Conservation (phyloP, 176 grass and related monocot genomes). For the Triticum dicoccoides region DNA sequence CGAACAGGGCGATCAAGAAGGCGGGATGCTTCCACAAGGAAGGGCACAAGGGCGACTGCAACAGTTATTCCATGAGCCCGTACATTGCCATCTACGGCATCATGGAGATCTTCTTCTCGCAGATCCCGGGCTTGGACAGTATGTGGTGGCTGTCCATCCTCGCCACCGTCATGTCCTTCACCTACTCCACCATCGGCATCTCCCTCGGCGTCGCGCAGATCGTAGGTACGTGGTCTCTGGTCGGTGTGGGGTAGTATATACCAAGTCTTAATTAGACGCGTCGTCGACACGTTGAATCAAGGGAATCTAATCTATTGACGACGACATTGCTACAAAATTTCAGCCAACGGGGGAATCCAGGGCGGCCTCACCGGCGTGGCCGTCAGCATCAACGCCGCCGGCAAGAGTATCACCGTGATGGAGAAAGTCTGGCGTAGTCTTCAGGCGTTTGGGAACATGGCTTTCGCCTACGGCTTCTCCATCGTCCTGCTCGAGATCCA, state of each 20-base stretch:
- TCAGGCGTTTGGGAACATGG: constrained; percentile 21
- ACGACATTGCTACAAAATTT: not conserved
- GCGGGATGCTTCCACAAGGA: constrained; percentile 30
- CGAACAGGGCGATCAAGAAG: constrained; percentile 24
- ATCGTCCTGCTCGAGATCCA: constrained; percentile 31
- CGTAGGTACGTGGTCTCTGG: not conserved
- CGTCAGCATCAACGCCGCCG: not conserved
- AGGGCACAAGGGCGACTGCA: constrained; percentile 17
- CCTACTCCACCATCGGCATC: constrained; percentile 24
- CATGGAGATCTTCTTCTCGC: constrained; percentile 32
- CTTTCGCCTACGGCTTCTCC: constrained; percentile 17
- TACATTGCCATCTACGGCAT: constrained; percentile 35
- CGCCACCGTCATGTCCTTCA: constrained; percentile 25
- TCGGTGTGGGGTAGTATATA: too few species aligned
- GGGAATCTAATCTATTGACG: not conserved
- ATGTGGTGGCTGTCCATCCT: constrained; percentile 25
- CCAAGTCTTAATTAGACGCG: not conserved
- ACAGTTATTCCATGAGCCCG: not conserved
- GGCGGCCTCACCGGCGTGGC: not conserved
- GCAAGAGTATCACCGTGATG: not conserved
- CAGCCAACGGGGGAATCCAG: not conserved
- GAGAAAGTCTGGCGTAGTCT: constrained; percentile 18
- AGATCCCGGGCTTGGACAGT: constrained; percentile 8
- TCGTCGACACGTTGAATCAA: not conserved
- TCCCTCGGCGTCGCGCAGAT: constrained; percentile 14